A percentile compares a stretch with the other conserved stretches of the same genome.
phyloP scores from a whole-genome alignment of 2,329 filamentous ascomycete species.

The Diplodia corticola region DNA sequence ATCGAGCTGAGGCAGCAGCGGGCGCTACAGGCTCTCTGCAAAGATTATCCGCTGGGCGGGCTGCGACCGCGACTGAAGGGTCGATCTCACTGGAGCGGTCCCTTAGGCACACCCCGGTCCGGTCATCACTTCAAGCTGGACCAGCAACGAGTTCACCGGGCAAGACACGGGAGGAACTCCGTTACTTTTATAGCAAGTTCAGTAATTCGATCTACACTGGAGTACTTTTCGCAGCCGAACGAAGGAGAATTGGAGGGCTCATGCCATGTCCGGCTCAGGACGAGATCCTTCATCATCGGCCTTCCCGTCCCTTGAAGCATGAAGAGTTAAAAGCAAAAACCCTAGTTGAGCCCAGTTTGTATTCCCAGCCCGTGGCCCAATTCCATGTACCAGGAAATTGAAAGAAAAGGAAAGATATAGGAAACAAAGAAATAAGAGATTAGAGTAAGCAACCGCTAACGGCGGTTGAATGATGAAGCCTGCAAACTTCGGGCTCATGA shows the following conservation, averaged over 20 bases:
- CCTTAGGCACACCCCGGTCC: no score
- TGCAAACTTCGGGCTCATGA: not conserved
- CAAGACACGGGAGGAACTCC: not conserved
- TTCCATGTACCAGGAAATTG: not conserved
- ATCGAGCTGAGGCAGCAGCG: no score
- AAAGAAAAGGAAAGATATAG: not conserved
- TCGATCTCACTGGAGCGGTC: no score
- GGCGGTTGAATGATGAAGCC: not conserved
- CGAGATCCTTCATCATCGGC: not conserved
- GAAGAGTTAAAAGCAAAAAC: not conserved
- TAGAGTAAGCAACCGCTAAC: not conserved
- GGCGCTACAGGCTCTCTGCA: no score
- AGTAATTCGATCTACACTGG: not conserved
- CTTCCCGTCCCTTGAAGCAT: not conserved
- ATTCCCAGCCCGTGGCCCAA: not conserved
- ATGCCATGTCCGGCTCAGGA: not conserved
- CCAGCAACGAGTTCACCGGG: not conserved
- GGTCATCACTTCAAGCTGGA: not conserved
- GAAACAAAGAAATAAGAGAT: not conserved
- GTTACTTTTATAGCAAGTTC: not conserved
- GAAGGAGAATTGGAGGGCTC: not conserved
- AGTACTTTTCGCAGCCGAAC: not conserved
- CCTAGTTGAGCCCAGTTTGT: not conserved
- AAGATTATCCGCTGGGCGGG: no score
- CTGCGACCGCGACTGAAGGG: no score